Percentiles rank a stretch among this genome's conserved stretches.
Conservation (phyloP, 1,139 yeast genomes). For the Suhomyces coccinellae region DNA sequence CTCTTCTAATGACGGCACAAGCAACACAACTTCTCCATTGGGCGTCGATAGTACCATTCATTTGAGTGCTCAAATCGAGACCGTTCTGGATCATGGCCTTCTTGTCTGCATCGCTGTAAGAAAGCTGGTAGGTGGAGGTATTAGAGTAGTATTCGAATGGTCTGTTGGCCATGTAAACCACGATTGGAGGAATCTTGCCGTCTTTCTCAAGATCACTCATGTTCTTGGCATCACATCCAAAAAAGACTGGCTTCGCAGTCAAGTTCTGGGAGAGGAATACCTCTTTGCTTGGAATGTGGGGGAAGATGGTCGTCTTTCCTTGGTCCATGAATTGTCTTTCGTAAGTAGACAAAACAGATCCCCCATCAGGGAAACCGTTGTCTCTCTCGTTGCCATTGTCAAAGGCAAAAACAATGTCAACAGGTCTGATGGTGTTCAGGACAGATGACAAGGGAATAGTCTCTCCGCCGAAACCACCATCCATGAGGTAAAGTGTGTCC, state of each 20-base stretch:
- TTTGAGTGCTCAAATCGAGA: conserved; percentile 72
- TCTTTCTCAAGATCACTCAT: conserved; percentile 45
- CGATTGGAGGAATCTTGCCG: conserved; percentile 58
- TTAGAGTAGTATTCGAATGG: conserved; percentile 70
- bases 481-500: conserved; percentile 40
- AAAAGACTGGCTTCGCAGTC: conserved; percentile 72
- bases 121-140: conserved; percentile 68
- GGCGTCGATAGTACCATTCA: conserved; percentile 68
- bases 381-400: conserved; percentile 42
- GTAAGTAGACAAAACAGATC: conserved; percentile 49
- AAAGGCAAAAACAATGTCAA: conserved; percentile 42
- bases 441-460: conserved; percentile 38
- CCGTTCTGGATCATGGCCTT: conserved; percentile 72
- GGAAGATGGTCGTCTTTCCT: conserved; percentile 70
- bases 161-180: conserved; percentile 78
- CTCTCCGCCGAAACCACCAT: conserved; percentile 47
- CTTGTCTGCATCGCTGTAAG: conserved; percentile 60
- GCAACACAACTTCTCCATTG: conserved; percentile 82
- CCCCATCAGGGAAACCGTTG: conserved; percentile 44
- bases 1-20: conserved; percentile 85
- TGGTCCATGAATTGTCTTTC: conserved; percentile 65
- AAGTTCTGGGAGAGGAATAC: conserved; percentile 57
- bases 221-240: conserved; percentile 79
- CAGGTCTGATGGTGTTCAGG: conserved; percentile 35
- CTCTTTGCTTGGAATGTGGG: conserved; percentile 77